These are phyloP conservation scores for Cordyceps tenuipes DNA, from an alignment of 2,329 filamentous ascomycete genomes.

Conservation along the genomic window DNA sequence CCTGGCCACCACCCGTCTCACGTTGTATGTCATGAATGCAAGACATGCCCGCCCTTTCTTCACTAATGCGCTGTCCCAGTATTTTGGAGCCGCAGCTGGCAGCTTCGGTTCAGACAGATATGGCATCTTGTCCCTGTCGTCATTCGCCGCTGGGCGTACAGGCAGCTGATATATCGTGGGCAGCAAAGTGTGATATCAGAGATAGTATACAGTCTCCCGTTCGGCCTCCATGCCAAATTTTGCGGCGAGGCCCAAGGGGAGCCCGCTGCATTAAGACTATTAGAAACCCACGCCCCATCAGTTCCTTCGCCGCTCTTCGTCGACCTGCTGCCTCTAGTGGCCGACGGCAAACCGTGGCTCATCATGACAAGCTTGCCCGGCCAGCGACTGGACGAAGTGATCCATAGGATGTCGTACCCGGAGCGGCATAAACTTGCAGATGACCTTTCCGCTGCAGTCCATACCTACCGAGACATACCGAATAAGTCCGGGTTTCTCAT, in stretches of 20 bases:
- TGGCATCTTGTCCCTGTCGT: not conserved
- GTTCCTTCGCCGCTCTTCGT: not conserved
- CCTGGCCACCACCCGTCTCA: not conserved
- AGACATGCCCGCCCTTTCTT: not conserved
- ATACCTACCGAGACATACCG: not conserved
- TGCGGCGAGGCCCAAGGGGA: not conserved
- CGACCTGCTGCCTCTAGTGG: not conserved
- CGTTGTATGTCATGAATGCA: not conserved
- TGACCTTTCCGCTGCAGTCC: not conserved
- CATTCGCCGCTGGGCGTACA: not conserved
- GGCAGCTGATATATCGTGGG: not conserved
- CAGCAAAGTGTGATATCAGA: constrained; percentile 3
- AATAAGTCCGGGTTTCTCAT: constrained; percentile 22
- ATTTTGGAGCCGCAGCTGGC: not conserved
- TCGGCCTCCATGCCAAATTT: constrained; percentile 3
- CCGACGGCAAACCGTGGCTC: not conserved
- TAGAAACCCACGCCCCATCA: not conserved
- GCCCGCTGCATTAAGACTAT: not conserved
- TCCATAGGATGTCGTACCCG: constrained; percentile 7
- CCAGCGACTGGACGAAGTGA: constrained; percentile 15
- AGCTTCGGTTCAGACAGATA: not conserved
- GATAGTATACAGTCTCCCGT: not conserved
- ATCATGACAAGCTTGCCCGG: not conserved
- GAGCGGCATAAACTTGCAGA: constrained; percentile 1
- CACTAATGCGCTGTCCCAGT: not conserved